These are phyloP conservation scores for Hypoxylon lienhwacheense DNA, from an alignment of 495 filamentous ascomycete species.

Conservation along the genomic window DNA sequence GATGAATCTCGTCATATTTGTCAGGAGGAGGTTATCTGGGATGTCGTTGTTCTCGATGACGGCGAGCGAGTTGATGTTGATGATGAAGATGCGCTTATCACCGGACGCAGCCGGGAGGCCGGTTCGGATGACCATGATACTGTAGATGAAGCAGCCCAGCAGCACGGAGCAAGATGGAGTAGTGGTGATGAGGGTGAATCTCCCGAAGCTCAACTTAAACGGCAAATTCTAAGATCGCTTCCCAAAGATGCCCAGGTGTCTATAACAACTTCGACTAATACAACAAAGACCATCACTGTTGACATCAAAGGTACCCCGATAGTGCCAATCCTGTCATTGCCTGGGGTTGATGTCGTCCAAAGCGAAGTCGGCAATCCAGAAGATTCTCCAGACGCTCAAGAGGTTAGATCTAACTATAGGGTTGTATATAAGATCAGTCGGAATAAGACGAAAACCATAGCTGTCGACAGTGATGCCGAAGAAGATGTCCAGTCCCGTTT, in stretches of 20 bases:
- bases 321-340: slow-evolving; percentile 62
- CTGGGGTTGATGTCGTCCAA: slow-evolving; percentile 68
- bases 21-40: slow-evolving; percentile 71
- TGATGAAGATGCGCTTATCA: slow-evolving; percentile 38
- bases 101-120: neutral
- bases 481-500: slow-evolving; percentile 38
- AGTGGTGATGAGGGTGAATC: slow-evolving; percentile 45
- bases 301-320: slow-evolving; percentile 65
- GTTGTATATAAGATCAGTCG: slow-evolving; percentile 50
- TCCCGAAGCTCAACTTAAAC: slow-evolving; percentile 48
- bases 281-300: slow-evolving; percentile 71
- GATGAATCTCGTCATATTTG: slow-evolving; percentile 54
- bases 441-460: slow-evolving; percentile 43
- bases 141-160: slow-evolving; percentile 53
- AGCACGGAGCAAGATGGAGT: slow-evolving; percentile 39
- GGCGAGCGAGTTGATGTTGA: slow-evolving; percentile 63
- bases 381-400: slow-evolving; percentile 11
- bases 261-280: slow-evolving; percentile 64
- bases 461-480: slow-evolving; percentile 41
- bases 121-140: slow-evolving; percentile 37
- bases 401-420: slow-evolving; percentile 36
- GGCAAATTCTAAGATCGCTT: slow-evolving; percentile 49
- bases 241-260: slow-evolving; percentile 58
- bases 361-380: slow-evolving; percentile 39
- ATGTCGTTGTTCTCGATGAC: slow-evolving; percentile 73